Evolutionary conservation across 768 basidiomycete genomes (phyloP), one percentile per base, ranked within the genome.

Genomic region (Macrolepiota fuliginosa): DNA sequence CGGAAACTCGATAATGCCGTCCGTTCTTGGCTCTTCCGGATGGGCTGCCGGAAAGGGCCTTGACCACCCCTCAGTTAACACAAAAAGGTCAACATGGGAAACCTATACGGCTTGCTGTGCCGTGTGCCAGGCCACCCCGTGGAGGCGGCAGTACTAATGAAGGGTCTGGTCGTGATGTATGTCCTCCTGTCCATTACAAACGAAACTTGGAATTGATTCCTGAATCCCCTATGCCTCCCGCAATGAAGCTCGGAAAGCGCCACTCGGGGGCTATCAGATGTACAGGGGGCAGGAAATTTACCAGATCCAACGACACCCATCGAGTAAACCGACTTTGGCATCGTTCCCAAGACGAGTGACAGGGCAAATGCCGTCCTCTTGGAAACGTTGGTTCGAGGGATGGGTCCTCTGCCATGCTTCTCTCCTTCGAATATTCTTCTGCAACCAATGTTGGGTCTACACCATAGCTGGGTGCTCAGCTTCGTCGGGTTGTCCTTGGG

Each of bases 301-400:
- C 39, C 40, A 54, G 40, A 54, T 19, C 36, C 35, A 24, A 15
- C 42, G 19, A 36, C 39, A 12, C 17, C 40, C 51, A 24, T 39
- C 58, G 15, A 36, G 27, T 36, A 25, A 32, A 24, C 40, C 12
- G 40, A 46, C n/a, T 29, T 50, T 53, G 52, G 40, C n/a, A 19
- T 46, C 40, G 42, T 61, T 61, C 45, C 52, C 45, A 61, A 19
- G 59, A 46, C 27, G 42, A 45, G 45, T 61, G 59, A 61, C 59
- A 61, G 51, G 24, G 59, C 32, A 42, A 53, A 53, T 61, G 52
- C 42, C 59, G 54, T 61, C 29, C 52, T 40, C 58, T 46, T 54
- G 39, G 52, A 54, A 54, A 52, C 25, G 50, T 40, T 15, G 27
- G 25, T 36, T n/a, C 47, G 15, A 35, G 35, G 39, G n/a, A 58